phyloP scores from a whole-genome alignment of 1,284 basidiomycete species.

The Testicularia cyperi region DNA sequence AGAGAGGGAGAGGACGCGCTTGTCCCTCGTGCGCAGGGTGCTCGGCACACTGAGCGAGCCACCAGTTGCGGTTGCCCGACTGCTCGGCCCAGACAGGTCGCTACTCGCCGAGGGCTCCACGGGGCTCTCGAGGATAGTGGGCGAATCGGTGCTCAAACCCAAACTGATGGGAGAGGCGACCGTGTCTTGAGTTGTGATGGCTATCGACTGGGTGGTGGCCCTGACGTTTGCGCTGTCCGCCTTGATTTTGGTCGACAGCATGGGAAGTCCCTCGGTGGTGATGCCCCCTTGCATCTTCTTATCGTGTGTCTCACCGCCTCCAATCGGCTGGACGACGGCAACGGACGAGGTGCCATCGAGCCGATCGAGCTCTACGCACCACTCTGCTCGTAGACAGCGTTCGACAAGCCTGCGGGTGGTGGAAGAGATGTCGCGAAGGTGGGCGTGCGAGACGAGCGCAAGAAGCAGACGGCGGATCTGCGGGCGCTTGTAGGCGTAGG shows the following conservation, averaged over 20 bases:
- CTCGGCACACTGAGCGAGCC: constrained; percentile 13
- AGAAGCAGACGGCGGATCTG: constrained; percentile 84
- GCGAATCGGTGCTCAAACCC: no score
- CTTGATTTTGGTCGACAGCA: constrained; percentile 21
- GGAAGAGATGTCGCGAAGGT: constrained; percentile 69
- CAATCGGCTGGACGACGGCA: constrained; percentile 33
- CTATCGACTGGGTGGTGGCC: constrained; percentile 13
- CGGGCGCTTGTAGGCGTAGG: constrained; percentile 81
- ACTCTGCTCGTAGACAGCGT: constrained; percentile 80
- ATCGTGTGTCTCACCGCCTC: constrained; percentile 29
- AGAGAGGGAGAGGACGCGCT: constrained; percentile 33
- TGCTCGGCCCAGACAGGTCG: no score
- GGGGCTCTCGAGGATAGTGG: no score
- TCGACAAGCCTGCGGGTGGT: constrained; percentile 91
- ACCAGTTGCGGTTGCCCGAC: no score
- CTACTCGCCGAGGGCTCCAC: no score
- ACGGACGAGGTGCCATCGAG: constrained; percentile 25
- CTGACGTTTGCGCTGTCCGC: constrained; percentile 9
- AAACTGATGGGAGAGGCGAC: constrained; percentile 3
- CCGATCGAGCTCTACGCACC: constrained; percentile 67
- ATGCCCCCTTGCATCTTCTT: constrained; percentile 29
- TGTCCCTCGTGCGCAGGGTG: constrained; percentile 19
- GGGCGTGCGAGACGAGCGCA: constrained; percentile 72
- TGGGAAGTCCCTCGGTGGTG: constrained; percentile 29
- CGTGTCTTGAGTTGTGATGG: constrained; percentile 14